Conservation (phyloP, 1,284 basidiomycete genomes). For the Leccinum olivaceoglutinosum region DNA sequence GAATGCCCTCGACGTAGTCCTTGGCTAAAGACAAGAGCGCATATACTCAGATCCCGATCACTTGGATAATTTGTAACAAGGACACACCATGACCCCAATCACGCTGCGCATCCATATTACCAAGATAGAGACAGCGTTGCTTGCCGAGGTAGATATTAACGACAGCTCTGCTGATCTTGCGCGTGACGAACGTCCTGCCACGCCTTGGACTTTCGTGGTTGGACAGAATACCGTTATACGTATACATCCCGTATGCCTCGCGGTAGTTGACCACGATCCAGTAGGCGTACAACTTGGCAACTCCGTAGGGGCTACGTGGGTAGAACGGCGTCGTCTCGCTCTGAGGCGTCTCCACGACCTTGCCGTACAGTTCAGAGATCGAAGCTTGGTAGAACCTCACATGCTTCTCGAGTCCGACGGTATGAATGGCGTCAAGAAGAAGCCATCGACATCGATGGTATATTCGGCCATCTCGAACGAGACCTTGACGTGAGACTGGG, state of each 20-base stretch:
- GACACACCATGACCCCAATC: neutral
- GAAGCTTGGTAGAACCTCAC: constrained; percentile 91
- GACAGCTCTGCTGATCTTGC: constrained; percentile 80
- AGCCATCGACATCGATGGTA: constrained; percentile 88
- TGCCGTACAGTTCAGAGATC: constrained; percentile 90
- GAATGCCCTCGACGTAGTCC: constrained; percentile 86
- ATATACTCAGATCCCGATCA: constrained; percentile 12
- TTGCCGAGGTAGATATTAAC: too few species aligned
- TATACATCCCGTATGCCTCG: constrained; percentile 89
- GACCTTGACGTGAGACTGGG: constrained; percentile 95
- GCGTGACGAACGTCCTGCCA: constrained; percentile 88
- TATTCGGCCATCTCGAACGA: constrained; percentile 98
- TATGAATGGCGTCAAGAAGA: constrained; percentile 90
- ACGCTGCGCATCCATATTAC: too few species aligned
- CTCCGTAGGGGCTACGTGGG: constrained; percentile 87
- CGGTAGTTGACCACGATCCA: constrained; percentile 92
- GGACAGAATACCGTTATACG: constrained; percentile 88
- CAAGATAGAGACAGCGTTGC: too few species aligned
- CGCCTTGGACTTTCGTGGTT: constrained; percentile 92
- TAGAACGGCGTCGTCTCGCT: constrained; percentile 92
- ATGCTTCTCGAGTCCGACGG: constrained; percentile 83
- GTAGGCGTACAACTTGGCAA: constrained; percentile 84
- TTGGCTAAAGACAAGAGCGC: constrained; percentile 44
- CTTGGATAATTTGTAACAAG: neutral
- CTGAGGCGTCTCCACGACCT: constrained; percentile 88